phyloP scores from a whole-genome alignment of 2,329 filamentous ascomycete genomes.

The Botrytis byssoidea region DNA sequence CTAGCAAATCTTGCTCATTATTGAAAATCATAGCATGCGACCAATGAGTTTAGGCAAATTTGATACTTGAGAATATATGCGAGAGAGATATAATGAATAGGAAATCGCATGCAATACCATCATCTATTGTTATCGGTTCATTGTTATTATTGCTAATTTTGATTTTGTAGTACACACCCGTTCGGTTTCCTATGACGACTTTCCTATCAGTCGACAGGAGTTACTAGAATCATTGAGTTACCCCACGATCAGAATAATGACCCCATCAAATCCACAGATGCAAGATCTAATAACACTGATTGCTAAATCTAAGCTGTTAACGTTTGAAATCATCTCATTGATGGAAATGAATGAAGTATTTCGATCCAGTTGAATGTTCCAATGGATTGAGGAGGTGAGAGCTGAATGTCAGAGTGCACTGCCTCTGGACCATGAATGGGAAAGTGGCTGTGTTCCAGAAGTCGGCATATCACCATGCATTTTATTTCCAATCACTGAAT shows the following conservation, averaged over 20 bases:
- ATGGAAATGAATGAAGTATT: neutral
- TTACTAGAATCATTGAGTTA: neutral
- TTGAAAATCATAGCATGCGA: neutral
- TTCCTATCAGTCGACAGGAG: neutral
- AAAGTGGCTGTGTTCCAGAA: neutral
- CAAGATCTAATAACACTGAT: rapidly evolving
- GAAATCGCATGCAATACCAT: neutral
- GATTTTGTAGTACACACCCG: too few relatives aligned
- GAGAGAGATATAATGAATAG: neutral
- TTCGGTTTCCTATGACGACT: neutral
- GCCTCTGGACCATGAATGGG: neutral
- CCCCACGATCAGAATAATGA: neutral
- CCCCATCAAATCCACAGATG: neutral
- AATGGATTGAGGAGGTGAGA: neutral
- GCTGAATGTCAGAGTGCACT: neutral
- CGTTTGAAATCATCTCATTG: neutral
- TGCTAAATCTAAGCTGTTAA: neutral
- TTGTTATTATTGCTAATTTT: neutral
- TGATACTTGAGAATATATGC: neutral
- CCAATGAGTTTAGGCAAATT: neutral
- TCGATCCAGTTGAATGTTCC: neutral
- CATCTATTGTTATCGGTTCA: neutral
- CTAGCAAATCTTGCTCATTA: neutral
- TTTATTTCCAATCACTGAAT: neutral
- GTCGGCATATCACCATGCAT: neutral